Base-by-base conservation (phyloP, 1,139 yeast genomes). In the Geotrichum phurueaensis region DNA sequence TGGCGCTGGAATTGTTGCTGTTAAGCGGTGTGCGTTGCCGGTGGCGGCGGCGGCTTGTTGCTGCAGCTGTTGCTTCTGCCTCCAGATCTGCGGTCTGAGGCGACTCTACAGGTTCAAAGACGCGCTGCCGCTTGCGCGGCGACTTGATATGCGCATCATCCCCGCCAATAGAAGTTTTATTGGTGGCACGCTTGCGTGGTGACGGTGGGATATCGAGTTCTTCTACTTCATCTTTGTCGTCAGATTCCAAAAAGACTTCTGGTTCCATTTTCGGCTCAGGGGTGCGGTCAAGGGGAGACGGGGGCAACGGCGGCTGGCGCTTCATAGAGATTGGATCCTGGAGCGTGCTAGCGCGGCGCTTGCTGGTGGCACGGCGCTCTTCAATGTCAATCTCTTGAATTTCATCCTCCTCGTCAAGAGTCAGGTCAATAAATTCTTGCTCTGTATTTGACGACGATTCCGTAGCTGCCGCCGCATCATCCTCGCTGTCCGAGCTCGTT, bases 41-140 rank as follows among this genome's bases (percentile, higher is more conserved):
- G 20, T 10, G 18, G 6, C n/a, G 47, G 22, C 18, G 47, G 47
- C 47, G 47, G 20, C 47, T 15, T 15, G 47, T 1, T 39, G 47
- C 3, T n/a, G 47, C 20, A 5, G 22, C 47, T 1, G 47, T 18
- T n/a, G 47, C 20, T n/a, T 15, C 7, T n/a, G 47, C 47, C 18
- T 39, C 47, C 47, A n/a, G 18, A 1, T n/a, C 47, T n/a, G 18
- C 18, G 3, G 47, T 2, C 47, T n/a, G 10, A 18, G 20, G 10
- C n/a, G 10, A n/a, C 6, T 39, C 22, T 12, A n/a, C n/a, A 15
- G 45, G 18, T 18, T 39, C 47, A 33, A 25, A 36, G 0, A 39
- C 50, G 12, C 58, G 54, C 51, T 55, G 58, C 15, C 43, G 51
- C 49, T 55, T 55, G 7, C 56, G 18, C 7, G 58, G 58, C 4